Base-by-base conservation (phyloP, 2,329 filamentous ascomycete genomes). In the Aspergillus sojae region DNA sequence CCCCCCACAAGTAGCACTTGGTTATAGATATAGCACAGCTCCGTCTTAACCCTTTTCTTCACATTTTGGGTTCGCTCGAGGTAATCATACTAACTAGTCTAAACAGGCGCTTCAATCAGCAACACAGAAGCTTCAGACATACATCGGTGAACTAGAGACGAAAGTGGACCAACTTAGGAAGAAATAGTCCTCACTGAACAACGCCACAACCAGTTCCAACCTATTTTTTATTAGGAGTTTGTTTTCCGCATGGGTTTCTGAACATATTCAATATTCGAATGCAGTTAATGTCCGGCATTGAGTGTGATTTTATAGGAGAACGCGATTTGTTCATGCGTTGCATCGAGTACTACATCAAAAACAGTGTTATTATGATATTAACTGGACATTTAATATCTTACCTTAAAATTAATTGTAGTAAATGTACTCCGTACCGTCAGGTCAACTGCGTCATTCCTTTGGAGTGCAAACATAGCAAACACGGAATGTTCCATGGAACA, bases 121-220 rank as follows among this genome's bases (percentile, higher is more conserved):
- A 56, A 94, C 96, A 62, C 90, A 94, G 79, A 88, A 91, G 76
- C 87, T 97, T 78, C 93, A 93, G 80, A 87, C 86, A 67, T 96
- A 97, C 77, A 89, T 97, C 68, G 87, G 89, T 75, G 87, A 87
- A 58, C 82, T 98, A 68, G 94, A 98, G 82, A 87, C 91, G 72
- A 93, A 91, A 82, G 85, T 94, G 70, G 88, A 89, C 70, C 82
- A 85, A 65, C 72, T 88, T 74, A 85, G 89, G 74, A 91, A 88
- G 82, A 91, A 88, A 82, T 91, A 89, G 39, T 14, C 16, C 28
- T 53, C 21, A 16, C 10, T 43, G 10, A 32, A 21, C n/a, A n/a
- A 26, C 30, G 30, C 48, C 21, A 34, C 3, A 19, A 55, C 16
- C 19, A 58, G 43, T 19, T 65, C 23, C 19, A 11, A 52, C 2